A percentile compares a stretch with the other conserved stretches of the same genome.
These are phyloP conservation scores for Apostasia shenzhenica DNA, from an alignment of 106 monocot genomes.

Conservation along the genomic window DNA sequence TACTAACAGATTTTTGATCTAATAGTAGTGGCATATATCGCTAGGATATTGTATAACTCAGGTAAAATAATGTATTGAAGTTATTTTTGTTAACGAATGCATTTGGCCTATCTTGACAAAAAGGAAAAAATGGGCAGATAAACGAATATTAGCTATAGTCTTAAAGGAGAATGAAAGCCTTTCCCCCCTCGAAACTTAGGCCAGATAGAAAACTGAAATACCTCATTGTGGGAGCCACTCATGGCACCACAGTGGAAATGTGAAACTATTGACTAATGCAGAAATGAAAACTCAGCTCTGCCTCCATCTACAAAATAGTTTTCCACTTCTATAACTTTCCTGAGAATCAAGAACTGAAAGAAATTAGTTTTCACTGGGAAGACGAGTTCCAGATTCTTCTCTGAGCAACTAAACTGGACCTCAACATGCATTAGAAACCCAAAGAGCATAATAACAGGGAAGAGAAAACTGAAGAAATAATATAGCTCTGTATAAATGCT, in stretches of 20 bases:
- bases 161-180: background rate
- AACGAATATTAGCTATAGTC: background rate
- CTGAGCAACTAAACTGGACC: background rate
- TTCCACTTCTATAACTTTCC: background rate
- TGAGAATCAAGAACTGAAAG: background rate
- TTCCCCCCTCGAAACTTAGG: background rate
- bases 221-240: background rate
- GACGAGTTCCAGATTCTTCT: background rate
- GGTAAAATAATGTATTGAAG: too few species aligned
- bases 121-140: background rate
- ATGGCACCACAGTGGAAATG: background rate
- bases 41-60: too few species aligned
- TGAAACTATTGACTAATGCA: constrained; percentile 2
- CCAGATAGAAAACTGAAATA: background rate
- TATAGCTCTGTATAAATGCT: too few species aligned
- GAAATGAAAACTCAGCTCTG: constrained; percentile 4
- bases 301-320: constrained; percentile 2
- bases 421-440: background rate
- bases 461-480: too few species aligned
- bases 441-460: too few species aligned
- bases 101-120: background rate
- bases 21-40: too few species aligned
- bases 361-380: background rate
- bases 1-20: too few species aligned
- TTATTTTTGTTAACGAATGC: too few species aligned